Percentiles rank a stretch among this genome's conserved stretches.
phyloP scores from a whole-genome alignment of 495 filamentous ascomycete genomes.

The Aspergillus bridgeri region DNA sequence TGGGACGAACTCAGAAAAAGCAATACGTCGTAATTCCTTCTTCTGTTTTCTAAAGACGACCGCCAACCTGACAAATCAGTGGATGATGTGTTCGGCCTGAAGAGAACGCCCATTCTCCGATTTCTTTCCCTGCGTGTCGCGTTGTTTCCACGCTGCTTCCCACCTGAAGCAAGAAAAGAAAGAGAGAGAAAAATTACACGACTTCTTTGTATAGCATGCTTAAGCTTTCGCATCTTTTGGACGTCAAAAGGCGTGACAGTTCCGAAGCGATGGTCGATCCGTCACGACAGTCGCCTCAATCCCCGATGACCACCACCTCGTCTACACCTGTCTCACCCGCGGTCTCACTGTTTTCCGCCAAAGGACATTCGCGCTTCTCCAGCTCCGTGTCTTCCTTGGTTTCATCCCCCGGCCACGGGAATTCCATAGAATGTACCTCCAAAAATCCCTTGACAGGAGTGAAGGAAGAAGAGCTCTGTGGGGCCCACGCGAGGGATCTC shows the following conservation, averaged over 20 bases:
- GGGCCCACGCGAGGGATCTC: slow-evolving; percentile 38
- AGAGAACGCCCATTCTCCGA: not conserved
- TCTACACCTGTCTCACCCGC: slow-evolving; percentile 46
- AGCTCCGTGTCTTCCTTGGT: slow-evolving; percentile 63
- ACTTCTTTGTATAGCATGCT: slow-evolving; percentile 18
- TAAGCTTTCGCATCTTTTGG: slow-evolving; percentile 27
- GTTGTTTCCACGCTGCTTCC: slow-evolving; percentile 8
- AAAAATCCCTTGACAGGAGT: slow-evolving; percentile 50
- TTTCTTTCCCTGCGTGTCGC: slow-evolving; percentile 11
- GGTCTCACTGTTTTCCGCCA: slow-evolving; percentile 40
- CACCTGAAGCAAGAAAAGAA: slow-evolving; percentile 6
- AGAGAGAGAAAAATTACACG: slow-evolving; percentile 17
- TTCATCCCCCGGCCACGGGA: slow-evolving; percentile 48
- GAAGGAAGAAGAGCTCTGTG: slow-evolving; percentile 45
- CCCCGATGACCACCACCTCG: slow-evolving; percentile 33
- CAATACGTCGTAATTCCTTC: not conserved
- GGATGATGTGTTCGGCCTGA: not conserved
- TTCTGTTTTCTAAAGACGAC: slow-evolving; percentile 9
- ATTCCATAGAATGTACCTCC: slow-evolving; percentile 48
- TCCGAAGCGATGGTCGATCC: slow-evolving; percentile 24
- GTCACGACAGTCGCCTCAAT: slow-evolving; percentile 24
- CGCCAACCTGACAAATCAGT: slow-evolving; percentile 5
- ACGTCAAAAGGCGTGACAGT: slow-evolving; percentile 27
- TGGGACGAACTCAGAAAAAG: not conserved
- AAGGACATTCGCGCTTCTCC: slow-evolving; percentile 40